Percentiles rank a stretch among this genome's conserved stretches.
Evolutionary conservation across 352 stramenopile genomes (phyloP).

Genomic region (Globisporangium cystogenes): DNA sequence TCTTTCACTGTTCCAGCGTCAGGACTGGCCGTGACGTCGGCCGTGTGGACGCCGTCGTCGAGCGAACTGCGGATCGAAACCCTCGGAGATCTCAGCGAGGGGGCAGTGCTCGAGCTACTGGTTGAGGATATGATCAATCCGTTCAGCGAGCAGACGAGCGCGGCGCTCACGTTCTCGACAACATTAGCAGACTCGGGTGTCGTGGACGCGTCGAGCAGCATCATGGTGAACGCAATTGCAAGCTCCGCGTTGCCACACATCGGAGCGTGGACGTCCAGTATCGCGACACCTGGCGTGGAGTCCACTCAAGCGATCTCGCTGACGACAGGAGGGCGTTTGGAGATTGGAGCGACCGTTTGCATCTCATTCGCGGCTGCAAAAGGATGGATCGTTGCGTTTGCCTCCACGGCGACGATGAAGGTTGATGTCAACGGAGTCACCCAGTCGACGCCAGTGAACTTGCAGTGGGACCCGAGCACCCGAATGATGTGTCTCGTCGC

Average conservation of each 20-base stretch:
- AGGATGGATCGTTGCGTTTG: slow-evolving; percentile 30
- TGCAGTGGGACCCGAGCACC: slow-evolving; percentile 10
- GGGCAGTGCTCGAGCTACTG: slow-evolving; percentile 25
- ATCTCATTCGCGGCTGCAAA: slow-evolving; percentile 19
- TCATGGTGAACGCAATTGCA: slow-evolving; percentile 38
- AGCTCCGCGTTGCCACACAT: slow-evolving; percentile 17
- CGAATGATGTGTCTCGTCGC: slow-evolving; percentile 24
- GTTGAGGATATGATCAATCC: slow-evolving; percentile 52
- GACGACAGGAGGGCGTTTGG: slow-evolving; percentile 33
- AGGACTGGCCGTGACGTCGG: slow-evolving; percentile 24
- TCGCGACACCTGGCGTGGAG: slow-evolving; percentile 40
- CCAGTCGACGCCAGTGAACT: slow-evolving; percentile 3
- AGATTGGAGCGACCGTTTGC: slow-evolving; percentile 31
- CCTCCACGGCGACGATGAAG: slow-evolving; percentile 19
- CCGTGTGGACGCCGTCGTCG: slow-evolving; percentile 21
- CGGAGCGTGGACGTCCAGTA: slow-evolving; percentile 28
- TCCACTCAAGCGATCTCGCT: slow-evolving; percentile 39
- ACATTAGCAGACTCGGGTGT: slow-evolving; percentile 32
- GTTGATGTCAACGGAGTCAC: neutral
- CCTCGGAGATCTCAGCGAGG: slow-evolving; percentile 29
- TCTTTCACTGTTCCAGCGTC: slow-evolving; percentile 26
- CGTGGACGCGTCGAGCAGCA: slow-evolving; percentile 38
- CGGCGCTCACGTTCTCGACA: slow-evolving; percentile 23
- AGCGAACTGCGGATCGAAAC: slow-evolving; percentile 32
- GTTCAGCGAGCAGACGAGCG: slow-evolving; percentile 20